phyloP scores from a whole-genome alignment of 495 filamentous ascomycete genomes.

The Penicillium desertorum region DNA sequence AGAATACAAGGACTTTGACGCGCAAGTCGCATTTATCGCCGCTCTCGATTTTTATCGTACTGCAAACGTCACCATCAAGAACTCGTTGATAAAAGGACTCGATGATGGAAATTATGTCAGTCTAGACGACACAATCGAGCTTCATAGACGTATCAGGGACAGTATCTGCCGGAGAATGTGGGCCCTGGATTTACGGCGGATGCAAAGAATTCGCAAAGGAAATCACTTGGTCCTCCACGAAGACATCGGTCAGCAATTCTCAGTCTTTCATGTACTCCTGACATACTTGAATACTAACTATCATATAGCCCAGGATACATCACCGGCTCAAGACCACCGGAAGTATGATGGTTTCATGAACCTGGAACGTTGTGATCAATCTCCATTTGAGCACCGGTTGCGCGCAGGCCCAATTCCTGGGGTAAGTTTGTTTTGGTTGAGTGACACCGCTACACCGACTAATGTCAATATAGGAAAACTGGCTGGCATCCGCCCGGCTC shows the following conservation, averaged over 20 bases:
- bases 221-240: constrained; percentile 37
- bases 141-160: constrained; percentile 35
- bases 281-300: constrained; percentile 9
- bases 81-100: constrained; percentile 36
- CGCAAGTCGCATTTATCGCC: constrained; percentile 41
- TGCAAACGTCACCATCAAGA: constrained; percentile 36
- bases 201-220: constrained; percentile 44
- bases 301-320: constrained; percentile 32
- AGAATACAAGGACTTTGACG: constrained; percentile 47
- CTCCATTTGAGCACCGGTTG: constrained; percentile 43
- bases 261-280: neutral
- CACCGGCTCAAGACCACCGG: constrained; percentile 35
- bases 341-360: constrained; percentile 46
- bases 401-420: constrained; percentile 42
- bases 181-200: constrained; percentile 41
- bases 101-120: constrained; percentile 43
- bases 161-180: constrained; percentile 46
- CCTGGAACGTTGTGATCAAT: constrained; percentile 40
- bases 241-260: constrained; percentile 36
- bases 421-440: constrained; percentile 25
- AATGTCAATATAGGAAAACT: constrained; percentile 33
- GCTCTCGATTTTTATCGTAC: constrained; percentile 44
- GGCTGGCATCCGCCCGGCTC: constrained; percentile 38
- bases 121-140: constrained; percentile 42
- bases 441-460: neutral